These are phyloP conservation scores for Kluyveromyces sp. DNA, from an alignment of 1,139 yeast genomes.

Conservation along the genomic window DNA sequence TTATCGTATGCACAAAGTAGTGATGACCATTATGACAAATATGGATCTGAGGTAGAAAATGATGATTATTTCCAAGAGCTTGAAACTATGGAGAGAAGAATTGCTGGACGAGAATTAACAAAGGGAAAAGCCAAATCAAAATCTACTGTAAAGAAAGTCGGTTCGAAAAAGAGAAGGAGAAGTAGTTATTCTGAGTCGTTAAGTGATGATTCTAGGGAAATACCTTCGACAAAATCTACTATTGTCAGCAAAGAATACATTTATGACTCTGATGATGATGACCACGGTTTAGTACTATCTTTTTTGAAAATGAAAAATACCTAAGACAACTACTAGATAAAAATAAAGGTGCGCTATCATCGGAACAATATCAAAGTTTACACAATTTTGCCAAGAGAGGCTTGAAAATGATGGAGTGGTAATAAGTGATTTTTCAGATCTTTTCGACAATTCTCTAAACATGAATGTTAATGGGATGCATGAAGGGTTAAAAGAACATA, in stretches of 20 bases:
- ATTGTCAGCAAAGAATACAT: conserved; percentile 27
- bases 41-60: conserved; percentile 15
- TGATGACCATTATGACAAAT: conserved; percentile 12
- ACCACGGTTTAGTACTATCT: conserved; percentile 17
- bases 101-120: conserved; percentile 5
- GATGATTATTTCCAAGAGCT: conserved; percentile 25
- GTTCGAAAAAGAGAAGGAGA: conserved; percentile 7
- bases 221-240: not conserved
- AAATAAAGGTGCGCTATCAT: conserved; percentile 21
- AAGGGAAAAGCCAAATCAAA: conserved; percentile 23
- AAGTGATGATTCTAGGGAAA: not conserved
- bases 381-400: conserved; percentile 25
- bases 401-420: conserved; percentile 18
- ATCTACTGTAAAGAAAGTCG: conserved; percentile 6
- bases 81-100: conserved; percentile 6
- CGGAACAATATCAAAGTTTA: conserved; percentile 19
- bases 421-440: conserved; percentile 16
- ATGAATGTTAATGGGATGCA: too few relatives aligned
- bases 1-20: conserved; percentile 16
- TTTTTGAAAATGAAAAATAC: conserved; percentile 30
- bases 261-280: conserved; percentile 27
- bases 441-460: conserved; percentile 27
- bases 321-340: conserved; percentile 27
- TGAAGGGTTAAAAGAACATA: too few relatives aligned
- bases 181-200: not conserved